Conservation (phyloP, 352 stramenopile genomes). For the Pythium vanterpoolii region DNA sequence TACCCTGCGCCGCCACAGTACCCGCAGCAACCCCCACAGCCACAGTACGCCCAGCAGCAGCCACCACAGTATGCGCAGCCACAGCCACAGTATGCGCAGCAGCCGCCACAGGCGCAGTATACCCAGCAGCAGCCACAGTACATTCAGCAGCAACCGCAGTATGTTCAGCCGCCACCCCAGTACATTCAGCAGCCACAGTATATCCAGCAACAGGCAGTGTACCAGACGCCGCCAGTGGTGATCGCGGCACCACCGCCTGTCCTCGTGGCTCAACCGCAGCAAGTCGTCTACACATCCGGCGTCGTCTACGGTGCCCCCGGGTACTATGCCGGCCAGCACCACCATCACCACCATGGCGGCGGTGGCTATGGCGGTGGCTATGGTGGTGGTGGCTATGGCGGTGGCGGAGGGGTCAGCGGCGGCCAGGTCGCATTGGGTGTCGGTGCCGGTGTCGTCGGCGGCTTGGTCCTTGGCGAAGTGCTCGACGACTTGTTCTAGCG, state of each 20-base stretch:
- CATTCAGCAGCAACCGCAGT: constrained; percentile 9
- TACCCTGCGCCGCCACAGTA: too few relatives aligned
- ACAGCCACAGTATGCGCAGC: constrained; percentile 4
- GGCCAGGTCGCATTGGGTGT: constrained; percentile 63
- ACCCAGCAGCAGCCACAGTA: constrained; percentile 13
- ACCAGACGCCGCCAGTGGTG: constrained; percentile 7
- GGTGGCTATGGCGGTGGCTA: constrained; percentile 18
- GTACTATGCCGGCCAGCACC: constrained; percentile 26
- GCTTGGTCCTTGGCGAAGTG: constrained; percentile 69
- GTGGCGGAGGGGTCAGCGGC: constrained; percentile 24
- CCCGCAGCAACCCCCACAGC: background rate
- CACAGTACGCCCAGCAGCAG: constrained; percentile 2
- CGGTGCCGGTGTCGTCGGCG: constrained; percentile 67
- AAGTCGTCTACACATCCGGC: constrained; percentile 20
- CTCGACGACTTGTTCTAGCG: constrained; percentile 55
- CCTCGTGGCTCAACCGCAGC: constrained; percentile 19
- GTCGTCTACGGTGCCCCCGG: constrained; percentile 22
- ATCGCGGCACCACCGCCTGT: constrained; percentile 16
- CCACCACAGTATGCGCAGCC: constrained; percentile 13
- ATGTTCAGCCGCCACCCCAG: constrained; percentile 2
- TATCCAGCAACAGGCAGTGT: constrained; percentile 1
- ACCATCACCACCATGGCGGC: constrained; percentile 25
- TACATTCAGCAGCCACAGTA: constrained; percentile 14
- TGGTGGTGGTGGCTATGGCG: constrained; percentile 12
- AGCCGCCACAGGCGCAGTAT: constrained; percentile 12